Conservation (phyloP, 2,329 filamentous ascomycete genomes). For the Cordyceps sp. region DNA sequence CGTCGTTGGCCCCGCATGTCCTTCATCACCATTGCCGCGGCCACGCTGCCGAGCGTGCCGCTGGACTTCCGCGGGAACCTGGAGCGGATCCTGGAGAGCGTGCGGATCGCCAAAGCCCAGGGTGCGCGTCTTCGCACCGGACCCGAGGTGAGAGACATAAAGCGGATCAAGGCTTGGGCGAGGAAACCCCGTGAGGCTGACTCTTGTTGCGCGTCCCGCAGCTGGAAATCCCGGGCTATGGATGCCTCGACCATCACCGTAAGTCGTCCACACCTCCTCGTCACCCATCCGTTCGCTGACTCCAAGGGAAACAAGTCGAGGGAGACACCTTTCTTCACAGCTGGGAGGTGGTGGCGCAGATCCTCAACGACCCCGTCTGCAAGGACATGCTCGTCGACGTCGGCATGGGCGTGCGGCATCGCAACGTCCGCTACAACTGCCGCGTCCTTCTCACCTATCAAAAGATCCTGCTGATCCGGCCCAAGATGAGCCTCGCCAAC, state of each 20-base stretch:
- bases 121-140: constrained; percentile 43
- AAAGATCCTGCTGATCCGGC: neutral
- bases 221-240: neutral
- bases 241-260: constrained; percentile 15
- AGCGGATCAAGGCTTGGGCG: too few relatives aligned
- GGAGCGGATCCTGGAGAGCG: constrained; percentile 45
- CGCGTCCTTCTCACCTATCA: neutral
- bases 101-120: constrained; percentile 36
- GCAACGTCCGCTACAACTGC: neutral
- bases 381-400: constrained; percentile 12
- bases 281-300: too few relatives aligned
- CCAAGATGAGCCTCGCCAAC: constrained; percentile 1
- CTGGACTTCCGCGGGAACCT: constrained; percentile 48
- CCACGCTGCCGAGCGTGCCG: constrained; percentile 19
- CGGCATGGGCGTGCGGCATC: constrained; percentile 5
- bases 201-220: constrained; percentile 4
- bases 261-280: constrained; percentile 11
- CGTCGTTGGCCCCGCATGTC: too few relatives aligned
- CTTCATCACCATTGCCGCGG: constrained; percentile 18
- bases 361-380: constrained; percentile 11
- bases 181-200: too few relatives aligned
- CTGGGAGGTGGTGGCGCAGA: constrained; percentile 13
- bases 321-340: constrained; percentile 12
- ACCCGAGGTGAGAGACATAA: constrained; percentile 26
- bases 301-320: too few relatives aligned